These are phyloP conservation scores for Mycena epipterygia DNA, from an alignment of 768 basidiomycete genomes.

Conservation along the genomic window DNA sequence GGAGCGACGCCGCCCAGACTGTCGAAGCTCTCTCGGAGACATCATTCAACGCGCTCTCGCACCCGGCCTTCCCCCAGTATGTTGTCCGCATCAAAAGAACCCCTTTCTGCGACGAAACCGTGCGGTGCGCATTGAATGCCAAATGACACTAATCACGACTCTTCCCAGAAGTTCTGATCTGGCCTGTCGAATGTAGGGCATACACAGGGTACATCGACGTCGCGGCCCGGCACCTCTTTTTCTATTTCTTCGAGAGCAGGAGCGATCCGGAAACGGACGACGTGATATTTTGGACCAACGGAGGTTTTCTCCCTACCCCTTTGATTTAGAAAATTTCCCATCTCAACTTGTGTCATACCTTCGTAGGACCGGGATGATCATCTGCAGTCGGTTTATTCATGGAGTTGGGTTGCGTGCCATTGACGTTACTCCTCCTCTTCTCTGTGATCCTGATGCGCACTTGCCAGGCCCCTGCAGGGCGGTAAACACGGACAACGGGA, in stretches of 20 bases:
- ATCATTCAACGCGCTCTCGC: background rate
- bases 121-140: background rate
- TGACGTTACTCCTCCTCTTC: background rate
- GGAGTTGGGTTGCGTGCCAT: slow-evolving; percentile 4
- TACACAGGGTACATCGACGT: slow-evolving; percentile 66
- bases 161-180: too few species aligned
- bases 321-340: too few species aligned
- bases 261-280: slow-evolving; percentile 58
- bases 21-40: background rate
- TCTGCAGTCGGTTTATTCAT: slow-evolving; percentile 22
- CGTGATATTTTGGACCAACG: slow-evolving; percentile 63
- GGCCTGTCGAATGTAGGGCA: slow-evolving; percentile 41
- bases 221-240: slow-evolving; percentile 61
- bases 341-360: background rate
- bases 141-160: too few species aligned
- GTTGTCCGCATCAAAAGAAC: background rate
- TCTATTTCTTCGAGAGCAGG: slow-evolving; percentile 72
- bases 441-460: background rate
- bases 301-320: slow-evolving; percentile 47
- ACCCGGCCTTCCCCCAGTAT: background rate
- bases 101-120: background rate
- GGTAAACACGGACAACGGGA: slow-evolving; percentile 50
- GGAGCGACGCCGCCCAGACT: background rate
- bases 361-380: slow-evolving; percentile 14
- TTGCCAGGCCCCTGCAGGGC: slow-evolving; percentile 60